phyloP scores from a whole-genome alignment of 2,329 filamentous ascomycete species.

The Aciculosporium take region DNA sequence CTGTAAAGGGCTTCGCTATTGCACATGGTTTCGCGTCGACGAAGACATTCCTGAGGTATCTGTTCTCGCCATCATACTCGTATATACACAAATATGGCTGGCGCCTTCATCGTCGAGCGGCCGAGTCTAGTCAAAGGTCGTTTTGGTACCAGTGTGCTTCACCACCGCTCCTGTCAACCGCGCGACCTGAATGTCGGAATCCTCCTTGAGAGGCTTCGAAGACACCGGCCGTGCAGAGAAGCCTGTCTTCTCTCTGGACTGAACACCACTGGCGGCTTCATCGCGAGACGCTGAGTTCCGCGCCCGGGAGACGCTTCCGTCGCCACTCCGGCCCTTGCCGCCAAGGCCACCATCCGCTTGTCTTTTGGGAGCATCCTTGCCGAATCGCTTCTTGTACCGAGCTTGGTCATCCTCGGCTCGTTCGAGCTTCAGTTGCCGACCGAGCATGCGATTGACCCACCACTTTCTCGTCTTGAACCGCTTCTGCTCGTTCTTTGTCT shows the following conservation, averaged over 20 bases:
- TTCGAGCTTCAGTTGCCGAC: constrained; percentile 73
- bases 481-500: constrained; percentile 26
- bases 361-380: constrained; percentile 47
- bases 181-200: constrained; percentile 35
- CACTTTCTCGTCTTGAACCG: constrained; percentile 52
- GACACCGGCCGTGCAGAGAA: constrained; percentile 9
- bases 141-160: constrained; percentile 64
- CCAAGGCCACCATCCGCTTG: constrained; percentile 10
- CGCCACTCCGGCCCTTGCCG: constrained; percentile 10
- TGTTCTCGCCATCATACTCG: background rate
- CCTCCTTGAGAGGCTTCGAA: constrained; percentile 27
- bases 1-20: too few relatives aligned
- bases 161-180: constrained; percentile 70
- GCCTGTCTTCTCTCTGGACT: constrained; percentile 9
- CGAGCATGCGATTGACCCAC: constrained; percentile 75
- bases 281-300: constrained; percentile 23
- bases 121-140: constrained; percentile 53
- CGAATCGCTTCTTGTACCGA: constrained; percentile 87
- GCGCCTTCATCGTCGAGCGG: background rate
- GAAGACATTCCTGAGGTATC: too few relatives aligned
- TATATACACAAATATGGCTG: background rate
- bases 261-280: constrained; percentile 8
- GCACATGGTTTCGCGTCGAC: too few relatives aligned
- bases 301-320: constrained; percentile 19
- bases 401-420: constrained; percentile 83